These are phyloP conservation scores for Scytalidium lignicola DNA, from an alignment of 2,329 filamentous ascomycete species.

Conservation along the genomic window DNA sequence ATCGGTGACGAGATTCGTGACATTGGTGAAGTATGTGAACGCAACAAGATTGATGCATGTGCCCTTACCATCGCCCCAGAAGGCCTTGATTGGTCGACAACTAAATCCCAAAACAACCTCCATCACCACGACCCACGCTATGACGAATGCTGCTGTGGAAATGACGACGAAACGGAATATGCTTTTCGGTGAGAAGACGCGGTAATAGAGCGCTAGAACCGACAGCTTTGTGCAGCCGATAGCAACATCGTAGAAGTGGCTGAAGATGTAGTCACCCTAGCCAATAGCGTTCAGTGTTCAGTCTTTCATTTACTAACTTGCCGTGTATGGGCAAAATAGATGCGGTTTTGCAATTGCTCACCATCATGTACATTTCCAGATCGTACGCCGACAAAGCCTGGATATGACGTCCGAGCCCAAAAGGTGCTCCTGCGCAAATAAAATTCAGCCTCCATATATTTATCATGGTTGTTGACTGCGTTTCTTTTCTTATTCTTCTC, in stretches of 20 bases:
- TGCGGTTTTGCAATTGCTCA: no score
- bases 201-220: constrained; percentile 48
- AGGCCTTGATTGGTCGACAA: constrained; percentile 41
- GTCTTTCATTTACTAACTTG: no score
- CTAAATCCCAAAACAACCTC: constrained; percentile 43
- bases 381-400: no score
- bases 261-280: constrained; percentile 34
- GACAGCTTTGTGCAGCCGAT: constrained; percentile 49
- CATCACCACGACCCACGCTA: constrained; percentile 41
- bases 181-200: constrained; percentile 43
- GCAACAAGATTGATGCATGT: constrained; percentile 40
- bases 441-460: no score
- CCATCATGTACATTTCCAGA: no score
- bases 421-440: no score
- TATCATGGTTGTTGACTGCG: no score
- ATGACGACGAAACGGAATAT: constrained; percentile 39
- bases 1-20: constrained; percentile 31
- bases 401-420: no score
- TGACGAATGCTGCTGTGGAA: constrained; percentile 35
- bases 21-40: constrained; percentile 45
- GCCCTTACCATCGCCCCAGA: constrained; percentile 40
- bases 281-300: no score
- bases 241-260: constrained; percentile 49
- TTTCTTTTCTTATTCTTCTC: no score
- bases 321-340: no score